Evolutionary conservation across 345 rosid species (phyloP), one percentile per base, ranked within the genome.

Genomic region (Eucalyptus victrix): DNA sequence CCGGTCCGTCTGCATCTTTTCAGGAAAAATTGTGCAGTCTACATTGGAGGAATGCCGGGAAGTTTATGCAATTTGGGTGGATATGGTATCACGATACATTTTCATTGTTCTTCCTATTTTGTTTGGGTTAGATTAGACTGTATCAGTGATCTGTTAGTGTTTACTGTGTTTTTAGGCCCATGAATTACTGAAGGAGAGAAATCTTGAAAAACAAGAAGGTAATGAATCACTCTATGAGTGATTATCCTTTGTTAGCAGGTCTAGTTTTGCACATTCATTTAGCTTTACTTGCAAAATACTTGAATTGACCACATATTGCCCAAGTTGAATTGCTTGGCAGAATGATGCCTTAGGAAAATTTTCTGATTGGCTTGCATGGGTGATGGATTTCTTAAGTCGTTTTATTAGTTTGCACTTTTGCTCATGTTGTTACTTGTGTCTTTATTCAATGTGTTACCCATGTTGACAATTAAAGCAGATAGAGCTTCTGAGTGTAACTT

Each of bases 21-120:
- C 94, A 97, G 99, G 97, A 67, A 97, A 95, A 93, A 98, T 98
- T 91, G 93, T 98, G 94, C 97, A 96, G 93, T 95, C 98, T 90
- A 96, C 99, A 80, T 28, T 95, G 93, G 98, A 96, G 88, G 98
- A 97, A 91, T 97, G 99, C 89, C 94, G 93, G 87, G 99, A 97
- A 92, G 95, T 96, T 88, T 96, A 95, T 93, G 96, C 93, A 90
- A 89, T 88, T 86, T 96, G 97, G 98, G 91, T 96, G 90, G 90
- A 90, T 80, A 94, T 96, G 99, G 99, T 96, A 94, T 49, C 47
- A 56, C 19, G 12, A 72, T 58, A 30, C 58, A 8, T 81, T 51
- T 10, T 58, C 49, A 49, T 30, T 18, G 12, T 49, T 90, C 62
- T 76, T 37, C 65, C 87, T 87, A 40, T 51, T 34, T 21, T 32